A percentile compares a stretch with the other conserved stretches of the same genome.
phyloP scores from a whole-genome alignment of 1,284 basidiomycete species.

The Singerocomus inundabilis region DNA sequence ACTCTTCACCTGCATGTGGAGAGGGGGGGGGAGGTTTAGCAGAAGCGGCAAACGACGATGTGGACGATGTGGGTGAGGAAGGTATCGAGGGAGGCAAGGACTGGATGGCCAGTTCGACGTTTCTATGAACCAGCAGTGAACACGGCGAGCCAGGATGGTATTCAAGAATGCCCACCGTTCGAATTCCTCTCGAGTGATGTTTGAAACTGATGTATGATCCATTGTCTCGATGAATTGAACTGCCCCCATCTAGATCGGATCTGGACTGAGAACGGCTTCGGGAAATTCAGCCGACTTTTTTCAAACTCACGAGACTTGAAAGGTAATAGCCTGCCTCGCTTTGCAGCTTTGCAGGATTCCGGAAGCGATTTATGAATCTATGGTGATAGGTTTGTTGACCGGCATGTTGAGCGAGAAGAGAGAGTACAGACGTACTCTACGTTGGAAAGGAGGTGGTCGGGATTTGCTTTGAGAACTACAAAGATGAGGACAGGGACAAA shows the following conservation, averaged over 20 bases:
- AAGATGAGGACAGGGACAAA: constrained; percentile 96
- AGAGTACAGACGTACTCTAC: constrained; percentile 70
- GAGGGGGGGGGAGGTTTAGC: constrained; percentile 32
- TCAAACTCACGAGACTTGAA: constrained; percentile 75
- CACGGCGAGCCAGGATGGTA: background rate
- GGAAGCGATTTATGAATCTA: constrained; percentile 94
- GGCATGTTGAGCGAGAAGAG: background rate
- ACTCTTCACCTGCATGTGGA: constrained; percentile 78
- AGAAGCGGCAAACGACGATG: constrained; percentile 26
- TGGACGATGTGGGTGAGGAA: constrained; percentile 44
- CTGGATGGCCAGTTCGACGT: constrained; percentile 84
- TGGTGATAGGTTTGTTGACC: background rate
- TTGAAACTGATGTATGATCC: constrained; percentile 91
- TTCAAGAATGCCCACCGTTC: constrained; percentile 55
- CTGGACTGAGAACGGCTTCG: constrained; percentile 2
- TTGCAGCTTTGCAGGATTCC: constrained; percentile 85
- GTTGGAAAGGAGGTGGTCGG: constrained; percentile 91
- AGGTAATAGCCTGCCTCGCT: constrained; percentile 98
- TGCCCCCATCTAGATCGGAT: constrained; percentile 27
- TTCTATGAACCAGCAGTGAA: constrained; percentile 39
- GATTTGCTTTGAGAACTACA: constrained; percentile 92
- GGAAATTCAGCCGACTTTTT: background rate
- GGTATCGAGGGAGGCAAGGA: constrained; percentile 62
- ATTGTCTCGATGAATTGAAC: constrained; percentile 45
- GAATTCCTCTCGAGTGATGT: constrained; percentile 92